phyloP scores from a whole-genome alignment of 129 eudicot genomes.

The Lactuca saligna region DNA sequence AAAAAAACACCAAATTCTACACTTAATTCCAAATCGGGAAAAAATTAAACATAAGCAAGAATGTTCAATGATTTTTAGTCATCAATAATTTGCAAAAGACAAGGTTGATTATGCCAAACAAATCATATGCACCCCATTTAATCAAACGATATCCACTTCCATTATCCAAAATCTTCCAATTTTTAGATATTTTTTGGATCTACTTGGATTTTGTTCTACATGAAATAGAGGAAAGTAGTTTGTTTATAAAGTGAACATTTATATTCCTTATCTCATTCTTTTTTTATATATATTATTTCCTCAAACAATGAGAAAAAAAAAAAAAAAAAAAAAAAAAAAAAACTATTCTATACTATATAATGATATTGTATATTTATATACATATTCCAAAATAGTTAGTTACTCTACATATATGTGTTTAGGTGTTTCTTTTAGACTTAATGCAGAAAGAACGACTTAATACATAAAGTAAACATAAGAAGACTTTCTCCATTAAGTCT shows the following conservation, averaged over 20 bases:
- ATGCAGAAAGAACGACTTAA: too few relatives aligned
- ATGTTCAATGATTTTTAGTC: background rate
- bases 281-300: conserved; percentile 2
- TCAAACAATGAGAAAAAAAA: background rate
- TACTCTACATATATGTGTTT: too few relatives aligned
- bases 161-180: background rate
- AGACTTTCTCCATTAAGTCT: too few relatives aligned
- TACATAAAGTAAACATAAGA: too few relatives aligned
- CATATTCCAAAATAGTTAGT: too few relatives aligned
- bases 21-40: conserved; percentile 7
- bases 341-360: too few relatives aligned
- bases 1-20: background rate
- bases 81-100: background rate
- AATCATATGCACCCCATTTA: conserved; percentile 7
- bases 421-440: too few relatives aligned
- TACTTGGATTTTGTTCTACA: background rate
- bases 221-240: background rate
- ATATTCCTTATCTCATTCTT: conserved; percentile 1
- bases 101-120: conserved; percentile 9
- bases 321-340: too few relatives aligned
- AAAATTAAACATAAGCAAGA: conserved; percentile 9
- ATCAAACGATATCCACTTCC: conserved; percentile 5
- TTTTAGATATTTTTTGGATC: background rate
- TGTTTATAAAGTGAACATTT: conserved; percentile 1
- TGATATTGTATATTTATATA: too few relatives aligned